Percentiles rank a stretch among this genome's conserved stretches.
Evolutionary conservation across 257 asterid species (phyloP).

Genomic region (Penstemon barbatus): DNA sequence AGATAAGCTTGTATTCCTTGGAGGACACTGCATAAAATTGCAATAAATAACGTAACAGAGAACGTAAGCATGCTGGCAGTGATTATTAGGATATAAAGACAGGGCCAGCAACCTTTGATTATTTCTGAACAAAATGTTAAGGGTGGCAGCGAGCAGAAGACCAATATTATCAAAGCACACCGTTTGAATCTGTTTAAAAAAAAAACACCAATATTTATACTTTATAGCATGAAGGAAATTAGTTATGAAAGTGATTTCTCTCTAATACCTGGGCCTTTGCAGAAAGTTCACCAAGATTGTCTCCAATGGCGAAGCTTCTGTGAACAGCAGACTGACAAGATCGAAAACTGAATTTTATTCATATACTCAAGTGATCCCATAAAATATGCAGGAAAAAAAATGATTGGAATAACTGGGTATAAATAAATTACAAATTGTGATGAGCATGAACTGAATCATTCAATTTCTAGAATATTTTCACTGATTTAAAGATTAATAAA

Average conservation of each 20-base stretch:
- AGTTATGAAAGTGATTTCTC: background rate
- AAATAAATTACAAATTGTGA: background rate
- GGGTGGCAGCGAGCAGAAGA: slow-evolving; percentile 77
- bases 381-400: slow-evolving; percentile 13
- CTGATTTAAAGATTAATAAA: background rate
- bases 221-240: slow-evolving; percentile 8
- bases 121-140: slow-evolving; percentile 61
- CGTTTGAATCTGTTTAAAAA: slow-evolving; percentile 71
- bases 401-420: slow-evolving; percentile 1
- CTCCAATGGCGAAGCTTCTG: slow-evolving; percentile 85
- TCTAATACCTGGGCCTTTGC: slow-evolving; percentile 84
- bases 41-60: background rate
- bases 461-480: background rate
- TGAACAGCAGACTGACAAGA: slow-evolving; percentile 85
- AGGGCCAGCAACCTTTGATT: slow-evolving; percentile 59
- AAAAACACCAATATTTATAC: slow-evolving; percentile 21
- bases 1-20: background rate
- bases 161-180: slow-evolving; percentile 97
- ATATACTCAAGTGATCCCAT: slow-evolving; percentile 23
- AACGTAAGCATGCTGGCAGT: background rate
- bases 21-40: background rate
- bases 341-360: slow-evolving; percentile 3
- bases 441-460: background rate
- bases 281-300: slow-evolving; percentile 92
- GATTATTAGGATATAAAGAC: background rate